Evolutionary conservation across 176 grass and related monocot species (phyloP), one percentile per base, ranked within the genome.

Genomic region (Triticum monococcum): DNA sequence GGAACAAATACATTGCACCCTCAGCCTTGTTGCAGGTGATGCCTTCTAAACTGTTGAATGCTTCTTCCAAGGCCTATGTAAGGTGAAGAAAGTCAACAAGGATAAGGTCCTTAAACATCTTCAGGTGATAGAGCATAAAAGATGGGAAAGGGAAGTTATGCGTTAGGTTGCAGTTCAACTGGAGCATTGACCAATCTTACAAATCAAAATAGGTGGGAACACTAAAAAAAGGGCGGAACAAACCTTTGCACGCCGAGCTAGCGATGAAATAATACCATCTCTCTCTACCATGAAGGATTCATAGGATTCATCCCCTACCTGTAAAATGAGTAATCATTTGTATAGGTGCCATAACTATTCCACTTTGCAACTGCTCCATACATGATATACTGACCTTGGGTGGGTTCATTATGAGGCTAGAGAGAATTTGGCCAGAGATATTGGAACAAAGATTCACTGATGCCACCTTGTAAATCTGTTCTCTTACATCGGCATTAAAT

Each of bases 1-100:
- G 97, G 87, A 99, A 99, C 79, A 99, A 86, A 88, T 99, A 99
- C 97, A 96, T 99, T 68, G 97, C 97, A 25, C 97, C 94, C 80
- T 99, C 97, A 11, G 97, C 92, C 83, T 96, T 96, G 77, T 99
- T 99, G 90, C 97, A 99, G 22, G 92, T 92, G 59, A 99, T 91
- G 38, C 94, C 94, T 89, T 99, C 94, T 80, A 96, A 92, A 67
- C 86, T 89, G 45, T 96, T 96, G 85, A 99, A 99, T 80, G 97
- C 91, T 80, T 99, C 97, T 88, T 99, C 97, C 85, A 99, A 79
- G 79, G 97, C 94, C 97, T 99, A 83, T 69, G 64, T 36, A 54
- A 88, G 52, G 80, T 74, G 45, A 57, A 78, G 45, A 85, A 38
- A 62, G 54, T 50, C 37, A 80, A 75, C 25, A 10, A 70, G 4